Base-by-base conservation (phyloP, 2,329 filamentous ascomycete genomes). In the Fusarium sp. region DNA sequence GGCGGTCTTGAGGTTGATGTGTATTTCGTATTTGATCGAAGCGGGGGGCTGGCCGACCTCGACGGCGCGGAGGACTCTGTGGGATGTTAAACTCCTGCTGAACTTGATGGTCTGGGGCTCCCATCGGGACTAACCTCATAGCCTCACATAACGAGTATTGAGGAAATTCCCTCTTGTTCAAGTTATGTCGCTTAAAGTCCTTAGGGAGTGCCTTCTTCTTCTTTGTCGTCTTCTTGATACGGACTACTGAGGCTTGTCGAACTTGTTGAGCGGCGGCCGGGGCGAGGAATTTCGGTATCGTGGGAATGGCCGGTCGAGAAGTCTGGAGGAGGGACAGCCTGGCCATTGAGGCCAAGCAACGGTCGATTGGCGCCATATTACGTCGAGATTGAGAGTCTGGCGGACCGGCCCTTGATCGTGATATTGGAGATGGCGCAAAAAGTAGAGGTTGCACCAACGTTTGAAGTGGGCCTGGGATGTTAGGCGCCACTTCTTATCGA, bases 111-210 rank as follows among this genome's bases (percentile, higher is more conserved):
- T 37, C 10, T 26, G 2, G 24, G 30, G 13, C 20, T 14, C 39
- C 24, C 8, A 32, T 44, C 7, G 6, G 17, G n/a, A 62, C 84
- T 59, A 81, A 93, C 93, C 94, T 89, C 89, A 99, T 96, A 17
- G 96, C 96, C 83, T 99, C 96, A 71, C 93, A 91, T 32, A 99
- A 84, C 1, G 93, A 88, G 75, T 91, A 97, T 75, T 92, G 90
- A 1, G 80, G 80, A 39, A 81, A 81, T 35, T 93, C 84, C 43
- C 89, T 86, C 68, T 88, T 83, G 65, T 86, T 86, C 67, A 95
- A 78, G 68, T 89, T 86, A 77, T 89, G 94, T 32, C 88, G 86
- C 67, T 87, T 88, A 65, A 87, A 88, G 13, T 86, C 84, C 80
- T 92, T 93, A 75, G 88, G 86, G 52, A 84, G 80, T 72, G 85